Base-by-base conservation (phyloP, 306 rosid genomes). In the Fragaria vesca region DNA sequence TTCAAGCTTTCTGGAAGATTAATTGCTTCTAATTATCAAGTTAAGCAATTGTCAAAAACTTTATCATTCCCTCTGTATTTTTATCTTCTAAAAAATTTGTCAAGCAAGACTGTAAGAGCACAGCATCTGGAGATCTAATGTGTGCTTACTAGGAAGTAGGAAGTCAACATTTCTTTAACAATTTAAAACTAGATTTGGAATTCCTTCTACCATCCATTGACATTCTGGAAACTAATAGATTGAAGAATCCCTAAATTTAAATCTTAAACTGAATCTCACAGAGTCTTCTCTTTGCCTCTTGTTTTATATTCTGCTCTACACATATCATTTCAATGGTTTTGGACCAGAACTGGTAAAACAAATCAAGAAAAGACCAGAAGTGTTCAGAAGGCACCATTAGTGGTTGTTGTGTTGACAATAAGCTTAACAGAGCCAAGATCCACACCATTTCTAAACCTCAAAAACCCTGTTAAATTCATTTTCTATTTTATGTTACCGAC, bases 341-440 rank as follows among this genome's bases (percentile, higher is more conserved):
- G 21, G 28, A 69, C 36, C 32, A 69, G 28, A 70, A 71, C n/a
- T n/a, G 18, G 24, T 16, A 16, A 15, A 47, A 70, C 15, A 17
- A 28, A 28, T 47, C 8, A 28, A 71, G 43, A 28, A 47, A 16
- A 16, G 43, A 71, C 46, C 45, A 34, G 20, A 6, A 12, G 38
- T 40, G 66, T 40, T 58, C 65, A 24, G 6, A 58, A 30, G 20
- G 11, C n/a, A 62, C 2, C 32, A 4, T 40, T 69, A 12, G 7
- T 40, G 21, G 71, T 66, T 21, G 26, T 26, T 69, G 57, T 70
- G 20, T 45, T 69, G 73, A 69, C 52, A 21, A 47, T 70, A 28
- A 16, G 42, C 42, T 71, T 60, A 45, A 30, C 60, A 24, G 38
- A 47, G 58, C 60, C 74, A 70, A 26, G 69, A 30, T 63, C 69